These are phyloP conservation scores for Metahyphopichia silvanorum DNA, from an alignment of 805 yeast species.

Conservation along the genomic window DNA sequence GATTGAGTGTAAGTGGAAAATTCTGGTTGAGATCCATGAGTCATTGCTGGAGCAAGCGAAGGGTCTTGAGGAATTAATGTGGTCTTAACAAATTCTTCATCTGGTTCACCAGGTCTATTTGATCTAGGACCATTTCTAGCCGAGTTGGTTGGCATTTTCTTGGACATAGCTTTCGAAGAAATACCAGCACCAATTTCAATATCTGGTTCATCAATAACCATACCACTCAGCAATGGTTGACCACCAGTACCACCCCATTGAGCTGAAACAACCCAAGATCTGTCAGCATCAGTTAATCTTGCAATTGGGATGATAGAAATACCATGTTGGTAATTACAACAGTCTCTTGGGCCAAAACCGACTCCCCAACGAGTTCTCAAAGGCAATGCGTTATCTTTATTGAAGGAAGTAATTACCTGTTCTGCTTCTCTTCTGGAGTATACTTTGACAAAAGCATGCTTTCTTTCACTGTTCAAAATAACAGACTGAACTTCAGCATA, in stretches of 20 bases:
- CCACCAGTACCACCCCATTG: slow-evolving; percentile 99
- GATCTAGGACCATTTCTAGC: slow-evolving; percentile 84
- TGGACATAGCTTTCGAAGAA: slow-evolving; percentile 86
- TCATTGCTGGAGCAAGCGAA: slow-evolving; percentile 13
- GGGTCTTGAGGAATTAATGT: slow-evolving; percentile 21
- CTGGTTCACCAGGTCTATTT: slow-evolving; percentile 59
- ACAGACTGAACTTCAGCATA: slow-evolving; percentile 91
- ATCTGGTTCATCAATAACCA: slow-evolving; percentile 94
- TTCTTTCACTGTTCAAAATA: slow-evolving; percentile 81
- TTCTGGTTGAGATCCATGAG: slow-evolving; percentile 36
- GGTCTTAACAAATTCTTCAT: slow-evolving; percentile 37
- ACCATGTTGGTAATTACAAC: slow-evolving; percentile 93
- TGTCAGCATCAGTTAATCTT: slow-evolving; percentile 92
- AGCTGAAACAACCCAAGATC: slow-evolving; percentile 81
- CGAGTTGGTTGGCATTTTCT: slow-evolving; percentile 89
- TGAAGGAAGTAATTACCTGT: slow-evolving; percentile 68
- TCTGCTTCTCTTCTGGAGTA: slow-evolving; percentile 92
- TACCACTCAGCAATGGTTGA: slow-evolving; percentile 69
- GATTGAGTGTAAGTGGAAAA: slow-evolving; percentile 31
- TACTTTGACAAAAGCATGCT: slow-evolving; percentile 94
- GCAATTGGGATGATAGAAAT: slow-evolving; percentile 81
- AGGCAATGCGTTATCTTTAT: slow-evolving; percentile 58
- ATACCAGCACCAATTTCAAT: slow-evolving; percentile 94
- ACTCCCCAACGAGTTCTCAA: slow-evolving; percentile 97
- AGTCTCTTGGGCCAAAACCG: slow-evolving; percentile 98